phyloP scores from a whole-genome alignment of 176 grass and related monocot genomes.

The Rhynchospora tenuis region DNA sequence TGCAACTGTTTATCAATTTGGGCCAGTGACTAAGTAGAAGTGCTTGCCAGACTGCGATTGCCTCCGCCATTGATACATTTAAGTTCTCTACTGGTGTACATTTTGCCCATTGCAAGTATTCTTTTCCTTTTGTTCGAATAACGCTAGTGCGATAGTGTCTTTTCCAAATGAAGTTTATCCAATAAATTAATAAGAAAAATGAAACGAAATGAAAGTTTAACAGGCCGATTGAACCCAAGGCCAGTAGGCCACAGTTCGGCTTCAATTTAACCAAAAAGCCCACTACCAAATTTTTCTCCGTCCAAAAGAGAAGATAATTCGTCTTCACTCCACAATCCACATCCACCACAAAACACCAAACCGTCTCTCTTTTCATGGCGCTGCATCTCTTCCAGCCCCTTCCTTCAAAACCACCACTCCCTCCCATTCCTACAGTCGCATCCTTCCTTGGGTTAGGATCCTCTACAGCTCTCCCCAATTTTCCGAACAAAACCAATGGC shows the following conservation, averaged over 20 bases:
- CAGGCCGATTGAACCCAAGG: no score
- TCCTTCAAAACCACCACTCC: conserved; percentile 4
- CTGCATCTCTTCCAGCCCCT: conserved; percentile 10
- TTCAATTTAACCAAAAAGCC: not conserved
- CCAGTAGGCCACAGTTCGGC: not conserved
- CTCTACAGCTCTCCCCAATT: not conserved
- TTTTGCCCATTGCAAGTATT: no score
- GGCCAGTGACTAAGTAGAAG: no score
- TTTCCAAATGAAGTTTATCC: no score
- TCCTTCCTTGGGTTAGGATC: not conserved
- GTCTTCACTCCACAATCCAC: no score
- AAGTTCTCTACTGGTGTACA: no score
- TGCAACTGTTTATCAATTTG: no score
- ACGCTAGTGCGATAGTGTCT: no score
- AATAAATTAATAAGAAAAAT: not conserved
- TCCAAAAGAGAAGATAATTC: not conserved
- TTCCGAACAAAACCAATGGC: not conserved
- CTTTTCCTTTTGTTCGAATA: no score
- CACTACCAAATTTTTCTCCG: not conserved
- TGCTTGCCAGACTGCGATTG: no score
- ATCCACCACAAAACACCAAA: not conserved
- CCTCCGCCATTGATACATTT: no score
- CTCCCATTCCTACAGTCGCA: not conserved
- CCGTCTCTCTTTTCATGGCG: not conserved
- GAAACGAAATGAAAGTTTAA: not conserved